phyloP scores from a whole-genome alignment of 2,329 filamentous ascomycete species.

The Stromatinia cepivora region DNA sequence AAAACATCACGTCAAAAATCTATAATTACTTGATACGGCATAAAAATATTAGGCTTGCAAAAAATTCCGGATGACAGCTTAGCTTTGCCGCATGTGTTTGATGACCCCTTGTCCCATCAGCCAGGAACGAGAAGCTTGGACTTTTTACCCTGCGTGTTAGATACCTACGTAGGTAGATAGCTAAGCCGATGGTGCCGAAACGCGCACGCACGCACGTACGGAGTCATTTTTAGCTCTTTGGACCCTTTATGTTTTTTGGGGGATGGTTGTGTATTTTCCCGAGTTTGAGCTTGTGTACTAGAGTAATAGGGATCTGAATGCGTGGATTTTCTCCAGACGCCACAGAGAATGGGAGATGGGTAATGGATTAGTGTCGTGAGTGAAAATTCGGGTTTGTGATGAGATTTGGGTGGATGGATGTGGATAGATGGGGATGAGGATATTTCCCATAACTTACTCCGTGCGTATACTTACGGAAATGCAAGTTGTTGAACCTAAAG shows the following conservation, averaged over 20 bases:
- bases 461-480: background rate
- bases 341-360: background rate
- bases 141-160: background rate
- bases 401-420: background rate
- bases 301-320: too few species aligned
- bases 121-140: constrained; percentile 16
- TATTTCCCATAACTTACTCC: background rate
- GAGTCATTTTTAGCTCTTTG: background rate
- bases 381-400: background rate
- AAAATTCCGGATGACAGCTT: background rate
- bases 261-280: background rate
- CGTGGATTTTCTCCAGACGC: background rate
- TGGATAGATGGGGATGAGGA: background rate
- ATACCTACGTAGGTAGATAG: background rate
- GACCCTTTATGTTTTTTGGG: background rate
- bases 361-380: background rate
- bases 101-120: background rate
- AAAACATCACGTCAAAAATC: background rate
- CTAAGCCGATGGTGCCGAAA: constrained; percentile 4
- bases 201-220: background rate
- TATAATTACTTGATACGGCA: background rate
- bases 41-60: background rate
- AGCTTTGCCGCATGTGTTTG: background rate
- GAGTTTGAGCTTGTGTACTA: background rate
- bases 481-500: too few species aligned